phyloP scores from a whole-genome alignment of 176 grass and related monocot genomes.

The Calamus simplicifolius region DNA sequence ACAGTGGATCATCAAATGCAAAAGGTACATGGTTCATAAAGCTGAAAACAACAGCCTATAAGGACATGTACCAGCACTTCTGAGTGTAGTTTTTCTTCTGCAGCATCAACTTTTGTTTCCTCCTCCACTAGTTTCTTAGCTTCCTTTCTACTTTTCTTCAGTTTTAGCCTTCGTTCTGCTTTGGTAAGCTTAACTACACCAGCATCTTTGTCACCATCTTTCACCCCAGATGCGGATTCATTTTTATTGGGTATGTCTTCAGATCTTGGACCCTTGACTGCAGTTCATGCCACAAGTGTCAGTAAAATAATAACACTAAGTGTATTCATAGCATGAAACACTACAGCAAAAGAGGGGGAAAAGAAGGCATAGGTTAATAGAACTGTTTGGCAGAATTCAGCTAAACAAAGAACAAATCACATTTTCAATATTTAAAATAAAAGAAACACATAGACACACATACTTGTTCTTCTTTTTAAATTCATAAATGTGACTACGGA shows the following conservation, averaged over 20 bases:
- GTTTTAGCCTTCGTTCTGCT: conserved; percentile 33
- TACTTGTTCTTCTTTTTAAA: too few species aligned
- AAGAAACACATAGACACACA: too few species aligned
- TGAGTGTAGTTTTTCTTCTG: conserved; percentile 49
- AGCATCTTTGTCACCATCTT: conserved; percentile 22
- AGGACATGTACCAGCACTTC: conserved; percentile 61
- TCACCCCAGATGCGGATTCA: conserved; percentile 27
- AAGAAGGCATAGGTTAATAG: not conserved
- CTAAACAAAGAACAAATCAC: too few species aligned
- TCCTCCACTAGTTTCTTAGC: conserved; percentile 43
- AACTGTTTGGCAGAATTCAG: too few species aligned
- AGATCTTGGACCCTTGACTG: conserved; percentile 53
- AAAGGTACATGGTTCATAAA: too few species aligned
- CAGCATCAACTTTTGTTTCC: conserved; percentile 23
- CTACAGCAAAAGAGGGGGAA: not conserved
- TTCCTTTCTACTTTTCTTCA: conserved; percentile 52
- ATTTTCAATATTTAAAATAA: too few species aligned
- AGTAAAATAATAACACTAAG: not conserved
- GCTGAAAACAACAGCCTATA: too few species aligned
- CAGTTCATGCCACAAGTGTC: not conserved
- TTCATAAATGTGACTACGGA: too few species aligned
- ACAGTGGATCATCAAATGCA: too few species aligned
- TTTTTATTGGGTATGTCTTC: conserved; percentile 14
- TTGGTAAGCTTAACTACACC: conserved; percentile 37
- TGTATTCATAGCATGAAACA: conserved; percentile 1